phyloP scores from a whole-genome alignment of 2,329 filamentous ascomycete species.

The Neofusicoccum parvum region DNA sequence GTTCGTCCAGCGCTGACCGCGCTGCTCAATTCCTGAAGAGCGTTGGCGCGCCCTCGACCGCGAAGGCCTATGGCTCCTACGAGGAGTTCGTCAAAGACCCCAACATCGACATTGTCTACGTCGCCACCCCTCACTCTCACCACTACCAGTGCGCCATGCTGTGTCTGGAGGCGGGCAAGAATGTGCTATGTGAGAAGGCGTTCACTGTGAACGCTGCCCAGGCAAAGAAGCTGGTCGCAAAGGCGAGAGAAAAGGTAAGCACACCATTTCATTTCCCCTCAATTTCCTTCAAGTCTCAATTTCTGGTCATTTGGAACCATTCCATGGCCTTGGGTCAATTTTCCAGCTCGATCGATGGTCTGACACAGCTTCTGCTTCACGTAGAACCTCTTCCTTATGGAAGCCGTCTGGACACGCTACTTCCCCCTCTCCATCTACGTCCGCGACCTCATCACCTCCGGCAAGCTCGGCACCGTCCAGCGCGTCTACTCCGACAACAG shows the following conservation, averaged over 20 bases:
- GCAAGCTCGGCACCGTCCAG: constrained; percentile 57
- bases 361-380: not conserved
- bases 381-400: constrained; percentile 50
- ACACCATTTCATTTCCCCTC: not conserved
- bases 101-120: constrained; percentile 82
- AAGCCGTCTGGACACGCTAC: constrained; percentile 84
- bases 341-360: not conserved
- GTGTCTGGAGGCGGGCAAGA: constrained; percentile 79
- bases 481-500: constrained; percentile 61
- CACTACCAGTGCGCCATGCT: constrained; percentile 91
- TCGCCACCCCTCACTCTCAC: constrained; percentile 88
- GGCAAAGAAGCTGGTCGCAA: constrained; percentile 69
- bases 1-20: constrained; percentile 70
- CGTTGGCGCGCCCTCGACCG: constrained; percentile 67
- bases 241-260: constrained; percentile 65
- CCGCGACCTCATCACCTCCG: constrained; percentile 63
- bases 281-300: not conserved
- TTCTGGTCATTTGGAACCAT: not conserved
- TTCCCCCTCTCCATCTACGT: constrained; percentile 81
- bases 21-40: constrained; percentile 74
- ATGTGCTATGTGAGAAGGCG: constrained; percentile 89
- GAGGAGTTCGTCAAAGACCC: constrained; percentile 76
- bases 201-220: constrained; percentile 84
- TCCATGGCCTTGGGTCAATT: not conserved
- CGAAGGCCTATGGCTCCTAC: constrained; percentile 78